phyloP scores from a whole-genome alignment of 2,329 filamentous ascomycete species.

The Colletotrichum theobromicola region DNA sequence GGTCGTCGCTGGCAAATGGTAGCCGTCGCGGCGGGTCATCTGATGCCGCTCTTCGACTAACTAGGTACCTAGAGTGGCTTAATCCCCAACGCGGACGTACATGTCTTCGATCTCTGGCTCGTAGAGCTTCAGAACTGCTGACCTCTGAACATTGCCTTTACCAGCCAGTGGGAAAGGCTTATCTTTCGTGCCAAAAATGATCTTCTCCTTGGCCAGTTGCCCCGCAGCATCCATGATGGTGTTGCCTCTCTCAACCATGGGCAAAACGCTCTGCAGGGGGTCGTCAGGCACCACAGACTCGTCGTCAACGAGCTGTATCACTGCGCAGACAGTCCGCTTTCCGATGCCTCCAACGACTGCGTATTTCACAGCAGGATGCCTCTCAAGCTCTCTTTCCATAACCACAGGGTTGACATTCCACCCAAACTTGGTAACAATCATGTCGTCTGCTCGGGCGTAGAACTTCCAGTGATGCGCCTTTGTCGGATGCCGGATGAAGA shows the following conservation, averaged over 20 bases:
- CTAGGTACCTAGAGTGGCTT: background rate
- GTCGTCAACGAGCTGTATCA: background rate
- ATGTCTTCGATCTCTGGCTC: slow-evolving; percentile 45
- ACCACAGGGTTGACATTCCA: slow-evolving; percentile 47
- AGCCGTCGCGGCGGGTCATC: background rate
- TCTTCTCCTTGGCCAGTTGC: slow-evolving; percentile 39
- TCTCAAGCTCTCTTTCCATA: slow-evolving; percentile 36
- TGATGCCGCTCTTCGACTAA: background rate
- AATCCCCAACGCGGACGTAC: slow-evolving; percentile 30
- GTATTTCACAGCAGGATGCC: slow-evolving; percentile 31
- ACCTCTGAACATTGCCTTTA: slow-evolving; percentile 51
- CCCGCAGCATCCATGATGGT: slow-evolving; percentile 46
- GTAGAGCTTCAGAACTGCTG: slow-evolving; percentile 43
- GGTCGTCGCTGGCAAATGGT: background rate
- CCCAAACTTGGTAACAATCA: slow-evolving; percentile 45
- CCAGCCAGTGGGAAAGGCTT: slow-evolving; percentile 48
- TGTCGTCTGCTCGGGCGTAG: slow-evolving; percentile 40
- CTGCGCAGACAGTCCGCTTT: slow-evolving; percentile 27
- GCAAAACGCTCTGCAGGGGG: slow-evolving; percentile 42
- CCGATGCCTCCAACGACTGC: slow-evolving; percentile 38
- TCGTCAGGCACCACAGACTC: slow-evolving; percentile 18
- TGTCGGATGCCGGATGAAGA: slow-evolving; percentile 42
- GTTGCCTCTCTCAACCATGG: slow-evolving; percentile 56
- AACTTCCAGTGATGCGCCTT: slow-evolving; percentile 38
- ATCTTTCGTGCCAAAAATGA: slow-evolving; percentile 37